These are phyloP conservation scores for Yarrowia bubula DNA, from an alignment of 805 yeast genomes.

Conservation along the genomic window DNA sequence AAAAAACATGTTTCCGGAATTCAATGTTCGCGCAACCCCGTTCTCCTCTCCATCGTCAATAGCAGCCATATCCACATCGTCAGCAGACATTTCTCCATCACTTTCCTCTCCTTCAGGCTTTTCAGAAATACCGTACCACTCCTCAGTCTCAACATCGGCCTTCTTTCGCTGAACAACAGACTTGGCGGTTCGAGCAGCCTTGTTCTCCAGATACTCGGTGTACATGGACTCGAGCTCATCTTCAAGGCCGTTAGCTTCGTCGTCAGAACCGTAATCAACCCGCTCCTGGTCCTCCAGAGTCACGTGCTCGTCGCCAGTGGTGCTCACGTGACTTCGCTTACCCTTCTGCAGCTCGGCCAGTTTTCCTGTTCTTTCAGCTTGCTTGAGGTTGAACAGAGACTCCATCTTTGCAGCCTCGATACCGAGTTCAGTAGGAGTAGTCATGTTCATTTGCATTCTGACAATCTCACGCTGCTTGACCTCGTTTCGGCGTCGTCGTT, in stretches of 20 bases:
- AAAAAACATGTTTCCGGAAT: slow-evolving; percentile 7
- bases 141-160: slow-evolving; percentile 49
- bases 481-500: slow-evolving; percentile 79
- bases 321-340: slow-evolving; percentile 49
- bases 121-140: slow-evolving; percentile 45
- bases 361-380: slow-evolving; percentile 87
- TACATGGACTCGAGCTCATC: slow-evolving; percentile 83
- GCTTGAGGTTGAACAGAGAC: slow-evolving; percentile 73
- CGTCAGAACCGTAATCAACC: slow-evolving; percentile 40
- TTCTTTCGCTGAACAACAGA: slow-evolving; percentile 47
- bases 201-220: slow-evolving; percentile 53
- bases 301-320: slow-evolving; percentile 36
- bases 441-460: slow-evolving; percentile 95
- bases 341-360: slow-evolving; percentile 72
- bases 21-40: not conserved
- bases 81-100: slow-evolving; percentile 31
- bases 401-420: slow-evolving; percentile 84
- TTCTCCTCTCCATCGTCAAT: not conserved
- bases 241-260: slow-evolving; percentile 59
- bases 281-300: slow-evolving; percentile 31
- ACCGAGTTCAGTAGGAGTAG: slow-evolving; percentile 89
- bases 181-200: slow-evolving; percentile 46
- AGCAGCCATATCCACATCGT: slow-evolving; percentile 27
- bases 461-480: slow-evolving; percentile 78
- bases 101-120: slow-evolving; percentile 32